These are phyloP conservation scores for Yamadazyma trypodendri DNA, from an alignment of 1,139 yeast genomes.

Conservation along the genomic window DNA sequence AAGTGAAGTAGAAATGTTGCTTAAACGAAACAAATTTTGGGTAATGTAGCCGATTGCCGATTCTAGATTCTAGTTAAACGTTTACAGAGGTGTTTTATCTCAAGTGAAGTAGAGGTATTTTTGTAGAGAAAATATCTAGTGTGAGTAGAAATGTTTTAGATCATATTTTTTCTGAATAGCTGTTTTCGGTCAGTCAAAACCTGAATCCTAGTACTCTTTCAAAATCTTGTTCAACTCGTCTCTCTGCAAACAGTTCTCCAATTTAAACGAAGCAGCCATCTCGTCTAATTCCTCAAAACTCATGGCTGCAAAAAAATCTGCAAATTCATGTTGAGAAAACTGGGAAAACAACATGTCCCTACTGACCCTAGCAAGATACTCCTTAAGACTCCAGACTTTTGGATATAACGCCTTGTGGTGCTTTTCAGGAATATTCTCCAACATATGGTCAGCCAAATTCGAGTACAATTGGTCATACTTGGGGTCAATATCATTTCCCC, in stretches of 20 bases:
- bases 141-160: too few relatives aligned
- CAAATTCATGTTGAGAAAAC: conserved; percentile 41
- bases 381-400: conserved; percentile 30
- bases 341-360: conserved; percentile 42
- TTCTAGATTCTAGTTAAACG: too few relatives aligned
- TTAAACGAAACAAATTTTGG: too few relatives aligned
- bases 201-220: conserved; percentile 23
- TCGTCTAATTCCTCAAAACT: conserved; percentile 44
- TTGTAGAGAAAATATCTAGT: too few relatives aligned
- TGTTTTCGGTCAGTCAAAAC: too few relatives aligned
- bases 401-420: conserved; percentile 36
- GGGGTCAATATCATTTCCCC: conserved; percentile 48
- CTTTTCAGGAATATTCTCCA: conserved; percentile 32
- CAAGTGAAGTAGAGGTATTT: too few relatives aligned
- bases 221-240: conserved; percentile 39
- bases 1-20: too few relatives aligned
- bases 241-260: conserved; percentile 41
- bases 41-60: too few relatives aligned
- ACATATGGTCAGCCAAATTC: conserved; percentile 31
- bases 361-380: conserved; percentile 33
- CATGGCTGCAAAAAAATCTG: conserved; percentile 38
- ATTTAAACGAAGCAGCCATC: conserved; percentile 46
- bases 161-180: too few relatives aligned
- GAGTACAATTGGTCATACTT: conserved; percentile 31
- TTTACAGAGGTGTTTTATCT: background rate